phyloP scores from a whole-genome alignment of 2,329 filamentous ascomycete genomes.

The Fusarium piperis region DNA sequence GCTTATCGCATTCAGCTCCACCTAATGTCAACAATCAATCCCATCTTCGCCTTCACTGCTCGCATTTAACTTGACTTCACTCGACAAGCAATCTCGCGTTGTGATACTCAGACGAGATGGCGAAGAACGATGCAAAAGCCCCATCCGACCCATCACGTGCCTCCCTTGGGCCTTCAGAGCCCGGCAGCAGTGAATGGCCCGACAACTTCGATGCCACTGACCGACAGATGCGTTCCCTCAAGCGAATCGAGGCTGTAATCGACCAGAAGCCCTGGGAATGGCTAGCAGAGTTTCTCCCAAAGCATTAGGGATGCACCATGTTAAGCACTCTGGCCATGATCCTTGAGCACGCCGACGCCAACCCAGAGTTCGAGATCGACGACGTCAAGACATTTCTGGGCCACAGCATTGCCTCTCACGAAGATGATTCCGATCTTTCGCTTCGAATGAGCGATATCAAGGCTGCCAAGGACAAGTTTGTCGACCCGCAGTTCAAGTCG shows the following conservation, averaged over 20 bases:
- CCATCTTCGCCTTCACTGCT: background rate
- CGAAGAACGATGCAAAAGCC: background rate
- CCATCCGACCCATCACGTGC: background rate
- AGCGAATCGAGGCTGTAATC: background rate
- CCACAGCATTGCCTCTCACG: background rate
- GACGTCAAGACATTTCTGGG: background rate
- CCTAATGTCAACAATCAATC: background rate
- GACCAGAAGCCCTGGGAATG: conserved; percentile 14
- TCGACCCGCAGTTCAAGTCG: background rate
- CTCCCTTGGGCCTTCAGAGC: background rate
- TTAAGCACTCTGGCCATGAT: background rate
- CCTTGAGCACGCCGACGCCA: background rate
- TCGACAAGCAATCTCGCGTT: background rate
- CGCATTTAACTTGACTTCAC: background rate
- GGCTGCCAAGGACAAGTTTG: background rate
- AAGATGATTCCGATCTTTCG: background rate
- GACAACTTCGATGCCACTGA: background rate
- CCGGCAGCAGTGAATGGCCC: background rate
- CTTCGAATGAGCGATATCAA: conserved; percentile 1
- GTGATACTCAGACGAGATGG: background rate
- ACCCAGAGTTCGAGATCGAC: background rate
- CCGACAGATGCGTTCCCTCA: background rate
- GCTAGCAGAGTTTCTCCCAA: background rate
- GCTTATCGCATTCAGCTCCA: background rate
- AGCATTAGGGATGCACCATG: conserved; percentile 2